Evolutionary conservation across 202 grass and related monocot genomes (phyloP), one percentile per base, ranked within the genome.

Genomic region (Zoysia matrella): DNA sequence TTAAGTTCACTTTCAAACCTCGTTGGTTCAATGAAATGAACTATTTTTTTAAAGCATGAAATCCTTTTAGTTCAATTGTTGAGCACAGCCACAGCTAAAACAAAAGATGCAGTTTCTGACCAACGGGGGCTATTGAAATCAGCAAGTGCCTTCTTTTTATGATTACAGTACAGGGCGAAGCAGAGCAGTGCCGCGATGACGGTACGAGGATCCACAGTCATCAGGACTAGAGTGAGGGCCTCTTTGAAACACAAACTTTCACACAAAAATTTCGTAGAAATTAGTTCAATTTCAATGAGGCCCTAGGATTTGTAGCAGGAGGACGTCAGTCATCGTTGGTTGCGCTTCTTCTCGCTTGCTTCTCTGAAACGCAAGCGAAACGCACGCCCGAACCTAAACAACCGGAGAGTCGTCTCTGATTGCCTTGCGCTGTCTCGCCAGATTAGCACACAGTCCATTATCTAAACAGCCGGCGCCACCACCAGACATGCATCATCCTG

Each of bases 351-450:
- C 22, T 22, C 22, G 22, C 22, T 22, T 22, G 13, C 52, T 73
- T 85, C 6, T 55, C 61, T 72, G 44, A 15, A 85, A 65, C 61
- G 75, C 67, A 79, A 65, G 47, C 9, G 22, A 84, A 79, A 72
- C 5, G 22, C 83, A 68, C 16, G 18, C 57, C 69, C 65, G 22
- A 57, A 9, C 57, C 54, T 11, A 6, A 46, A 45, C 8, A n/a
- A 65, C 44, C 48, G 1, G 18, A 1, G 18, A 69, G 6, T 84
- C 16, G 22, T 36, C 53, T 84, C 16, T 39, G 5, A 13, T 69
- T 13, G 44, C 10, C 62, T 22, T 22, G 22, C 22, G 22, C 51
- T 45, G 54, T 52, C 61, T 77, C 22, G 46, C 53, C 47, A 69
- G 41, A 70, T 76, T 41, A 60, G 11, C 7, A 56, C 63, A 52